phyloP scores from a whole-genome alignment of 225 moss, liverwort and hornwort genomes.

The Bryum argenteum region DNA sequence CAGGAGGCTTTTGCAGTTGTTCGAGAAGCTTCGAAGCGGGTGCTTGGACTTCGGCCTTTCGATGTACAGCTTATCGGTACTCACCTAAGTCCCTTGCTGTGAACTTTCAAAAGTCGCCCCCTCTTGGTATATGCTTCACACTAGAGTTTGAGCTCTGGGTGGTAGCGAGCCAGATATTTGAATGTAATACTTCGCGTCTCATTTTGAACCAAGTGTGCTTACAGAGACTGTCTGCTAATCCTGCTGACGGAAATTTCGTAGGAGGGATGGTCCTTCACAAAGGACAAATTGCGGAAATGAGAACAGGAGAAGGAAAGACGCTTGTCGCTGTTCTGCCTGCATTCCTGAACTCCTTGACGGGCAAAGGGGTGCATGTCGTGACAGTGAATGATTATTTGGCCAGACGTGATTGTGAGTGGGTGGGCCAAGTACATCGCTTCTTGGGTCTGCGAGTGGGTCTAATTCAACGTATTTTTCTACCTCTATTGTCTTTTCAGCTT shows the following conservation, averaged over 20 bases:
- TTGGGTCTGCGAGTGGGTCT: conserved; percentile 92
- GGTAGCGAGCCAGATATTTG: conserved; percentile 1
- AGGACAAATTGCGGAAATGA: conserved; percentile 96
- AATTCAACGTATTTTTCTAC: conserved; percentile 74
- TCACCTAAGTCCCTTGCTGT: conserved; percentile 14
- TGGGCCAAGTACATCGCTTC: conserved; percentile 95
- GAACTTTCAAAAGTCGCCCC: not conserved
- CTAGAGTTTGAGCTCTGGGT: not conserved
- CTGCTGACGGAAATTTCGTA: conserved; percentile 30
- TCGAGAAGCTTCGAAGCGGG: conserved; percentile 82
- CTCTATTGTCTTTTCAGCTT: conserved; percentile 23
- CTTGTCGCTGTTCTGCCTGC: conserved; percentile 95
- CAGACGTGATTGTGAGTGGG: conserved; percentile 99
- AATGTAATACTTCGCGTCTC: not conserved
- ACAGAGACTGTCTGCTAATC: not conserved
- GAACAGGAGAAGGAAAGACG: conserved; percentile 98
- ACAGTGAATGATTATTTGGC: conserved; percentile 98
- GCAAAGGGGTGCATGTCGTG: conserved; percentile 91
- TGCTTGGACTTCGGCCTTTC: conserved; percentile 89
- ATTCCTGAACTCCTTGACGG: conserved; percentile 79
- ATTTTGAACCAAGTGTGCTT: not conserved
- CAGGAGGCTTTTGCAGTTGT: conserved; percentile 88
- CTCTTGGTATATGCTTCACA: not conserved
- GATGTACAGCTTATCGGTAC: conserved; percentile 96
- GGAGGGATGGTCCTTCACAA: conserved; percentile 93